Base-by-base conservation (phyloP, 2,329 filamentous ascomycete species). In the Colletotrichum australisinense region DNA sequence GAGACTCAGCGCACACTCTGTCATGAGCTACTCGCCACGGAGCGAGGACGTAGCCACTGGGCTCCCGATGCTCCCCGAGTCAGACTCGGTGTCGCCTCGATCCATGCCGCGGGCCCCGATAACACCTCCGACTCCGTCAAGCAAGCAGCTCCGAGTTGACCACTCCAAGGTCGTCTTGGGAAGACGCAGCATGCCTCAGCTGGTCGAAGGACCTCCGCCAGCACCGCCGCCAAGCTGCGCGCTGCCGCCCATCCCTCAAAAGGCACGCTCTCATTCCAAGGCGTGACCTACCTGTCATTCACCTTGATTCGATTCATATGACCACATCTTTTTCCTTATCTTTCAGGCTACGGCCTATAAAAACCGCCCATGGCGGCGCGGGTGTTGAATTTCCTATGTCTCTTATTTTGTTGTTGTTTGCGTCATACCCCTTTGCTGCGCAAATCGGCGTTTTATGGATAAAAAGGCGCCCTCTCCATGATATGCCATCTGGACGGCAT, bases 161-260 rank as follows among this genome's bases (percentile, higher is more conserved):
- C 35, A 28, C 16, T 57, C 74, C 8, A 80, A 76, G 56, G 74
- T 75, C 6, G 63, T 81, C 26, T 49, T 79, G 30, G 83, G 83
- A 65, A 82, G 87, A 30, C 83, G 85, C 68, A 89, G 88, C 79
- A 85, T 89, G 84, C 85, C 88, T 6, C 86, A 88, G 30, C 80
- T 89, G 49, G 81, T 80, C 1, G 84, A 87, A 14, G 87, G 86
- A 1, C 88, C 88, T 35, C 88, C 88, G 1, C 88, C 85, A 19
- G 86, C 84, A 16, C 89, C 89, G 7, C 89, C 89, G 5, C 89
- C 89, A 28, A 89, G 83, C 12, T 86, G 85, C 75, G 88, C 88
- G 16, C 82, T 91, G 26, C 89, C 89, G 22, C 88, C 89, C 0
- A 83, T 90, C 52, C 88, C 88, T 28, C 72, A 63, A 12, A 72